A percentile compares a stretch with the other conserved stretches of the same genome.
Evolutionary conservation across 1,284 basidiomycete species (phyloP).

Genomic region (Ustilago trichophora): DNA sequence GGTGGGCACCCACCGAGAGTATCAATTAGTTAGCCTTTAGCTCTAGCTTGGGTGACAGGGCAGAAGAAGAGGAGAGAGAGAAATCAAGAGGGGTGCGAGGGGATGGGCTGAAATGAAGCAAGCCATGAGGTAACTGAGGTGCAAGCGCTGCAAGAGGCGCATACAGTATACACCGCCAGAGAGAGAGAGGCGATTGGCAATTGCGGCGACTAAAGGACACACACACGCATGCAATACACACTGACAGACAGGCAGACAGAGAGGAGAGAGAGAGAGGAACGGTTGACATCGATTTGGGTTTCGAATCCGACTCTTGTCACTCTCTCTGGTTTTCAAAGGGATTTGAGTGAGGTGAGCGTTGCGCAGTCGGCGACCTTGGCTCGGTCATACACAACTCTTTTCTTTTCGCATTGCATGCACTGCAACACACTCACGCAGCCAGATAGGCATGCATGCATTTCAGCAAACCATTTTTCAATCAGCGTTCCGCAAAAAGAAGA

Average conservation of each 20-base stretch:
- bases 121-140: not conserved
- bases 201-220: too few relatives aligned
- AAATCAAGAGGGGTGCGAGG: not conserved
- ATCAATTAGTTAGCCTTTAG: too few relatives aligned
- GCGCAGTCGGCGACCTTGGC: too few relatives aligned
- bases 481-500: too few relatives aligned
- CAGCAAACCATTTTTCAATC: constrained; percentile 1
- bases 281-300: not conserved
- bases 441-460: not conserved
- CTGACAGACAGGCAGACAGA: not conserved
- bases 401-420: too few relatives aligned
- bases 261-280: not conserved
- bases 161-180: not conserved
- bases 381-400: too few relatives aligned
- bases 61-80: not conserved
- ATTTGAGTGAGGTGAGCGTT: too few relatives aligned
- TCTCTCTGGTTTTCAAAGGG: too few relatives aligned
- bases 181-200: not conserved
- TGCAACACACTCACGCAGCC: constrained; percentile 1
- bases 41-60: too few relatives aligned
- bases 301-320: too few relatives aligned
- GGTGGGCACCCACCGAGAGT: too few relatives aligned
- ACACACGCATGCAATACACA: not conserved
- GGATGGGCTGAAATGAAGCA: not conserved
- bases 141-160: not conserved